These are phyloP conservation scores for Trametes sanguinea DNA, from an alignment of 768 basidiomycete genomes.

Conservation along the genomic window DNA sequence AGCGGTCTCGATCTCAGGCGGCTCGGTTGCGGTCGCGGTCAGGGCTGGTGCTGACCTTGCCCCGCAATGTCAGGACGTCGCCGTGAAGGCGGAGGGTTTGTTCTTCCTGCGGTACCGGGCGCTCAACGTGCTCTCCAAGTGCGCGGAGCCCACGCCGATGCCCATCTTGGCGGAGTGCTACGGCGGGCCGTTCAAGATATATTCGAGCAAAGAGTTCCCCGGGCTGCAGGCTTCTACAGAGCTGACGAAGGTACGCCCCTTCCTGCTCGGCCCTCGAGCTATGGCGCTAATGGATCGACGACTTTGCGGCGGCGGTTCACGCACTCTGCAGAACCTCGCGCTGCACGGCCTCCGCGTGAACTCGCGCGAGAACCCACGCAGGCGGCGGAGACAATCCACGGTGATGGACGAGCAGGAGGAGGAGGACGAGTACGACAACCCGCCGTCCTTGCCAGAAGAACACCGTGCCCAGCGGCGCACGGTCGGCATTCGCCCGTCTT, in stretches of 20 bases:
- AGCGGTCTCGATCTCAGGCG: not conserved
- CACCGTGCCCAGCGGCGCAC: too few species aligned
- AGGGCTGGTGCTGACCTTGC: not conserved
- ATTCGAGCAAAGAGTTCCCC: constrained; percentile 72
- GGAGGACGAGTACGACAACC: too few species aligned
- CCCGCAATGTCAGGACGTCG: constrained; percentile 51
- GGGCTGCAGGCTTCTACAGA: constrained; percentile 66
- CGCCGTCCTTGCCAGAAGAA: too few species aligned
- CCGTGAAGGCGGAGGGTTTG: constrained; percentile 64
- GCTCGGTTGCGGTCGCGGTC: not conserved
- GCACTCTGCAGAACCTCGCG: constrained; percentile 23
- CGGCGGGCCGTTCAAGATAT: constrained; percentile 64
- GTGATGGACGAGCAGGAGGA: too few species aligned
- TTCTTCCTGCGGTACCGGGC: constrained; percentile 70
- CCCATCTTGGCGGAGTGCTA: constrained; percentile 64
- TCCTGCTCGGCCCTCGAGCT: not conserved
- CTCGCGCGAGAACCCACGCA: constrained; percentile 58
- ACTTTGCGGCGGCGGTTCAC: not conserved
- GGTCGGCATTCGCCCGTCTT: too few species aligned
- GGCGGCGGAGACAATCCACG: constrained; percentile 35
- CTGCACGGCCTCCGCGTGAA: constrained; percentile 60
- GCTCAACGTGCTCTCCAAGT: constrained; percentile 50
- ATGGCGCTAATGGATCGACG: constrained; percentile 34
- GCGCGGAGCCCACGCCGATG: not conserved
- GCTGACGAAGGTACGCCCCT: constrained; percentile 55